Evolutionary conservation across 2,329 filamentous ascomycete species (phyloP).

Genomic region (Aspergillus fischeri): DNA sequence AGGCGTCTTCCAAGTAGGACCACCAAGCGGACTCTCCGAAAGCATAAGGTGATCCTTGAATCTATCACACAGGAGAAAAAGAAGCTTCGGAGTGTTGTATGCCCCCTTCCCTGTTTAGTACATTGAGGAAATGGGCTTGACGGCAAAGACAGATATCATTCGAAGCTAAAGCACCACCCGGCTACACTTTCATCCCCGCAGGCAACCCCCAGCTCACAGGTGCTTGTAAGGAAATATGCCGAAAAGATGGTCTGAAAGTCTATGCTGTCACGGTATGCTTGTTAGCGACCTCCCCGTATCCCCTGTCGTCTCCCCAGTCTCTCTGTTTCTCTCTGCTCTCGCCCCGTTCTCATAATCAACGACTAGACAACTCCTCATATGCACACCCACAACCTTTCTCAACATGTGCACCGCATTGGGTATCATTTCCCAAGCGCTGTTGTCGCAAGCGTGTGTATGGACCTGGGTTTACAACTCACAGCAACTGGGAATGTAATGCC

Average conservation of each 20-base stretch:
- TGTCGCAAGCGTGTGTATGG: constrained; percentile 53
- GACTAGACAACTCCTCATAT: constrained; percentile 47
- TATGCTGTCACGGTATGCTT: constrained; percentile 57
- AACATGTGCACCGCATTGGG: constrained; percentile 59
- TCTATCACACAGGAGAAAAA: constrained; percentile 57
- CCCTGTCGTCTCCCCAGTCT: not conserved
- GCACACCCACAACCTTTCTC: constrained; percentile 51
- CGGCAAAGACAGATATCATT: constrained; percentile 49
- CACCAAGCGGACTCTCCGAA: constrained; percentile 33
- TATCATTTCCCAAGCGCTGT: constrained; percentile 61
- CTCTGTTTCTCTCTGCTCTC: constrained; percentile 7
- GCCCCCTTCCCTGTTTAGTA: constrained; percentile 20
- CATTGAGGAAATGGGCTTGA: constrained; percentile 27
- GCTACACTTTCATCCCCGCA: constrained; percentile 59
- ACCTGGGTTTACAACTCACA: constrained; percentile 44
- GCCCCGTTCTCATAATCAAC: constrained; percentile 11
- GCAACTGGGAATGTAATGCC: constrained; percentile 46
- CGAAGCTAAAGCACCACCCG: constrained; percentile 50
- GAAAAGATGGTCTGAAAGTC: constrained; percentile 51
- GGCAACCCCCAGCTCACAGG: constrained; percentile 58
- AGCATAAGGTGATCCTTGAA: constrained; percentile 57
- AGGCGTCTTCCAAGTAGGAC: constrained; percentile 31
- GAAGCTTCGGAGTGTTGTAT: constrained; percentile 52
- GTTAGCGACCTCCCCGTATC: not conserved
- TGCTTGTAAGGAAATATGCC: constrained; percentile 57